Evolutionary conservation across 345 rosid genomes (phyloP), one percentile per base, ranked within the genome.

Genomic region (Moringa oleifera): DNA sequence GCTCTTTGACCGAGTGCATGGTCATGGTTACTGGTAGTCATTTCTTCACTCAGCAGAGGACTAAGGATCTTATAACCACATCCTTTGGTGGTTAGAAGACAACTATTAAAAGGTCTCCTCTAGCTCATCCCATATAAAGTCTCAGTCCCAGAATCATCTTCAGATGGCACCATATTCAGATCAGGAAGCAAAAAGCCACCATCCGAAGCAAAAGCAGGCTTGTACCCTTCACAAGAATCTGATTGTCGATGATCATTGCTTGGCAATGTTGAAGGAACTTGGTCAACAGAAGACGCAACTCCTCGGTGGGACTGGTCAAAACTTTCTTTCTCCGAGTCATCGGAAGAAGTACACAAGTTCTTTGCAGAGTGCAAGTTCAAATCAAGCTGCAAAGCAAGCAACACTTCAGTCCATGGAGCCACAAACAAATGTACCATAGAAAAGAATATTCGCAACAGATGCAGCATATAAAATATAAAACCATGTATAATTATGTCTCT

Each of bases 81-180:
- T 21, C 52, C 25, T 61, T 66, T 22, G 20, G 55, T 18, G 16
- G 62, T 2, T 4, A 18, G 25, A 18, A 7, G 62, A 65, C 0
- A 21, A 47, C 15, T 18, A 25, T 4, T 61, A 8, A 7, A 12
- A 20, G 24, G n/a, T n/a, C 56, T 67, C 57, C 50, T 28, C 68
- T 77, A 79, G 73, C 85, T 77, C 55, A 37, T 57, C 24, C 80
- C 77, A 18, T 70, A 69, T 59, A 73, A 58, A 23, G 65, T 69
- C 28, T 75, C 85, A 6, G 73, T 21, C 20, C 63, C 56, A 41
- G 71, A 63, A 5, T 82, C 89, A 61, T 73, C 89, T n/a, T 79
- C 91, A 0, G 57, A 56, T 0, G 87, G 93, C 72, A 71, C 67
- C 87, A 83, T 81, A 56, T 91, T 91, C 45, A 91, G 80, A 81